Base-by-base conservation (phyloP, 2,329 filamentous ascomycete genomes). In the Drechslerella stenobrocha region DNA sequence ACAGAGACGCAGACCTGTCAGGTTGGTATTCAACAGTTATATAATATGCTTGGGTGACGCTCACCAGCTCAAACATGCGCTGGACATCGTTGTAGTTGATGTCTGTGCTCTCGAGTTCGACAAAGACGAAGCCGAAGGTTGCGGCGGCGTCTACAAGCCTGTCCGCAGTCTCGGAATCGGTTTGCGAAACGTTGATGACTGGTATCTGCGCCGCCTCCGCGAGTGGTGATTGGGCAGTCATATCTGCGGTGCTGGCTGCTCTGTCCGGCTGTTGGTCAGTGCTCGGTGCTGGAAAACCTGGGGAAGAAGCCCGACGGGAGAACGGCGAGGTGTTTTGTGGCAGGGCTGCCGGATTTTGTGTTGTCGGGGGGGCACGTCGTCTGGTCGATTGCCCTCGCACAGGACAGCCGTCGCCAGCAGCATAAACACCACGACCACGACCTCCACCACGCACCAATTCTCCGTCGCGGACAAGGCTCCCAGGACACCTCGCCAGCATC, bases 71-170 rank as follows among this genome's bases (percentile, higher is more conserved):
- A 78, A 96, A 97, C 6, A 87, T 86, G 44, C 80, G 78, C 7
- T 88, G 81, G 37, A 96, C 84, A 53, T 86, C 82, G 24, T 81
- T 77, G 0, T 81, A 77, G 0, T 86, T 79, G 47, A 96, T 89
- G 66, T 87, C 84, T 9, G 81, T 80, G 42, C 85, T 87, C 20
- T 84, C 81, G 74, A 89, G 91, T 74, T 85, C 86, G 73, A 97
- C 85, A 75, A 93, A 97, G 69, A 96, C 83, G 76, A 97, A 97
- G 69, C 92, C 92, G 77, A 90, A 87, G 55, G 86, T 84, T 34
- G 85, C 83, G 1, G 90, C 91, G 0, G 92, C 92, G 67, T 87
- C 82, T 40, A 96, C 84, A 40, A 97, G 81, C 70, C 84, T 82
- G 57, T 83, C 83, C 52, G 87, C 87, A 63, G 82, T 78, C 70